These are phyloP conservation scores for Bruguiera hainesii DNA, from an alignment of 441 rosid genomes.

Conservation along the genomic window DNA sequence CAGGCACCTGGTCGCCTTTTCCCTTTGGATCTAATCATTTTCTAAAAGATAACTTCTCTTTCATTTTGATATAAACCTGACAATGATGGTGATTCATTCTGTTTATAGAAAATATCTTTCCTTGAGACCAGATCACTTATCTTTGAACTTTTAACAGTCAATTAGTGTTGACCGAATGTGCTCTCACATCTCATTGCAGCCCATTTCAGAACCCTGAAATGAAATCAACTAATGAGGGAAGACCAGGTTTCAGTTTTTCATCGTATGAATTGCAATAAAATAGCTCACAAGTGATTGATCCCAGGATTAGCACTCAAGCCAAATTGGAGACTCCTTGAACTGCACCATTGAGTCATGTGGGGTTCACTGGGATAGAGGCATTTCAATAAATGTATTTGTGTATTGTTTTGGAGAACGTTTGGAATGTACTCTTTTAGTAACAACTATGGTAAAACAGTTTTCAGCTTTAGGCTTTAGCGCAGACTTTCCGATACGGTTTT, in stretches of 20 bases:
- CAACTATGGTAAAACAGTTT: too few species aligned
- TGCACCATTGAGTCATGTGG: neutral
- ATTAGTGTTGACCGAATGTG: slow-evolving; percentile 1
- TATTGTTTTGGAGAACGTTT: neutral
- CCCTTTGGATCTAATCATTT: neutral
- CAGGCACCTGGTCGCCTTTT: slow-evolving; percentile 41
- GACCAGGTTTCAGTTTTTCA: slow-evolving; percentile 80
- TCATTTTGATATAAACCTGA: neutral
- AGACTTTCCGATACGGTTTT: too few species aligned
- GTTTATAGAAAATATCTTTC: neutral
- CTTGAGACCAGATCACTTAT: neutral
- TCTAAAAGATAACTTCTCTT: neutral
- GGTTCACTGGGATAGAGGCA: neutral
- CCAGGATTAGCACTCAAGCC: neutral
- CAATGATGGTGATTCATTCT: neutral
- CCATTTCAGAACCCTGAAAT: slow-evolving; percentile 94
- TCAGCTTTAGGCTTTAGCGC: too few species aligned
- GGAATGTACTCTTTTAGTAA: neutral
- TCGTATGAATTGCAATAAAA: slow-evolving; percentile 77
- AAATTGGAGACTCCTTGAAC: neutral
- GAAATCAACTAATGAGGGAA: slow-evolving; percentile 70
- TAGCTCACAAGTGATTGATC: neutral
- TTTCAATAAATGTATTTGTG: neutral
- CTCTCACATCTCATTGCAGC: slow-evolving; percentile 35
- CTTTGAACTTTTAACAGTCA: neutral